A percentile compares a stretch with the other conserved stretches of the same genome.
These are phyloP conservation scores for Podospora comata DNA, from an alignment of 495 filamentous ascomycete species.

Conservation along the genomic window DNA sequence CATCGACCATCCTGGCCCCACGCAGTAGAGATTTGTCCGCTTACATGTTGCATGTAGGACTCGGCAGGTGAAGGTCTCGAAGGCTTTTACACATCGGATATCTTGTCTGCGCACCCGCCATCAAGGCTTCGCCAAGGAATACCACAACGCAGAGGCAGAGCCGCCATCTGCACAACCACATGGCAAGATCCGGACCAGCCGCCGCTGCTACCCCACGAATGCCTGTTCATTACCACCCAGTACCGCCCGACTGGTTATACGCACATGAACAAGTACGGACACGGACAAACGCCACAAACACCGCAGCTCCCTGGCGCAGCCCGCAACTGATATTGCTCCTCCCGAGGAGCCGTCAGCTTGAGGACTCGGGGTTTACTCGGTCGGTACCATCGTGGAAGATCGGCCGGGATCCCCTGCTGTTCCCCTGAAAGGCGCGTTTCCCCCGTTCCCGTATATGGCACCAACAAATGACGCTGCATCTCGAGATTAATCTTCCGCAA, in stretches of 20 bases:
- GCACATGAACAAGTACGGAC: neutral
- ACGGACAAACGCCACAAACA: slow-evolving; percentile 2
- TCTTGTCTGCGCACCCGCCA: neutral
- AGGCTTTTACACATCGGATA: neutral
- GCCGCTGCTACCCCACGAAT: slow-evolving; percentile 10
- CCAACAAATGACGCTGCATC: slow-evolving; percentile 10
- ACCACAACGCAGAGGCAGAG: neutral
- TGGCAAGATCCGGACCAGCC: slow-evolving; percentile 13
- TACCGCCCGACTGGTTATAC: slow-evolving; percentile 23
- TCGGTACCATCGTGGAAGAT: slow-evolving; percentile 8
- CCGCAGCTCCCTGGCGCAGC: slow-evolving; percentile 10
- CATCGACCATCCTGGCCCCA: neutral
- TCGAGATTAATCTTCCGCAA: slow-evolving; percentile 23
- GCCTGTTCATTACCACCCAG: slow-evolving; percentile 16
- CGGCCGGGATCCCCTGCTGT: slow-evolving; percentile 13
- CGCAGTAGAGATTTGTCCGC: neutral
- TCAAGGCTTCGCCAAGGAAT: neutral
- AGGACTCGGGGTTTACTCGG: neutral
- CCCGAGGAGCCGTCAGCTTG: slow-evolving; percentile 24
- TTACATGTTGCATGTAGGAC: slow-evolving; percentile 3
- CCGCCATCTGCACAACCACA: slow-evolving; percentile 5
- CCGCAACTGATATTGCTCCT: slow-evolving; percentile 20
- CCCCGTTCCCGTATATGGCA: neutral
- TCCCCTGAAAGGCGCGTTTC: slow-evolving; percentile 15
- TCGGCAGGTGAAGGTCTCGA: neutral